phyloP scores from a whole-genome alignment of 371 early-diverging fungal genomes.

The Entomophthora muscae region DNA sequence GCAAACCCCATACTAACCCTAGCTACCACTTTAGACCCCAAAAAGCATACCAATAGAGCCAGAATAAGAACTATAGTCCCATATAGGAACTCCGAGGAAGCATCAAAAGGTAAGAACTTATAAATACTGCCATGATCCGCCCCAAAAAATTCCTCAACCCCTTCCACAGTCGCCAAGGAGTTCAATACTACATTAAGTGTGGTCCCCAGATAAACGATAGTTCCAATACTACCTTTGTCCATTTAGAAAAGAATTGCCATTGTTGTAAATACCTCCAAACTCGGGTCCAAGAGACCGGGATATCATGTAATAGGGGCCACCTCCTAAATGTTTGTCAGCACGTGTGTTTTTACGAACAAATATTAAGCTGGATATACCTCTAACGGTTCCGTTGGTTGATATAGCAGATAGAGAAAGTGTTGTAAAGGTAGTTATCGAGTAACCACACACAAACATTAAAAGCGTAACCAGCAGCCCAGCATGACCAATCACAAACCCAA shows the following conservation, averaged over 20 bases:
- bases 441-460: conserved; percentile 30
- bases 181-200: conserved; percentile 35
- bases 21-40: conserved; percentile 2
- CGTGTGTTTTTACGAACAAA: neutral
- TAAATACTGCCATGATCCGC: conserved; percentile 20
- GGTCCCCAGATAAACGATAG: conserved; percentile 40
- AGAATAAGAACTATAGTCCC: neutral
- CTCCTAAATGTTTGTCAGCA: conserved; percentile 16
- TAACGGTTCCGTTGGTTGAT: conserved; percentile 44
- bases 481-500: conserved; percentile 37
- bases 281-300: conserved; percentile 50
- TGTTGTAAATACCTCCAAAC: conserved; percentile 33
- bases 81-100: conserved; percentile 1
- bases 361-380: conserved; percentile 14
- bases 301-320: conserved; percentile 58
- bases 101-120: conserved; percentile 19
- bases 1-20: conserved; percentile 11
- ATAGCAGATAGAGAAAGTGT: conserved; percentile 51
- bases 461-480: conserved; percentile 34
- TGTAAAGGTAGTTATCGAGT: conserved; percentile 34
- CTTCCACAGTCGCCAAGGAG: conserved; percentile 39
- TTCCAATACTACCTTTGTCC: conserved; percentile 33
- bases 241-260: neutral
- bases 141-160: conserved; percentile 32
- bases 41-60: neutral